Percentiles rank a stretch among this genome's conserved stretches.
Conservation (phyloP, 805 yeast genomes). For the Candida pseudoglaebosa region DNA sequence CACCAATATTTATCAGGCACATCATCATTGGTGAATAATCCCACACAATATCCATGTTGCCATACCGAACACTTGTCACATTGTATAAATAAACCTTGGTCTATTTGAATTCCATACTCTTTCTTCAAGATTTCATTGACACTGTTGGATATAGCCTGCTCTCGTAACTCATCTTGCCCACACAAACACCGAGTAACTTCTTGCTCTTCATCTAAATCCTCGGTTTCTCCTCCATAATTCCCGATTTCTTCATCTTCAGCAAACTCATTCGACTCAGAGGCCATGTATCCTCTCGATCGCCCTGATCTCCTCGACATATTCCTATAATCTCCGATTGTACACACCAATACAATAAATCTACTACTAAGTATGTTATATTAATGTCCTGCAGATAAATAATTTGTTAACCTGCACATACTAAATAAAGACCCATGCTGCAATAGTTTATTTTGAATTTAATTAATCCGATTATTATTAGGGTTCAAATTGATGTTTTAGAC, state of each 20-base stretch:
- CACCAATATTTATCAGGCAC: slow-evolving; percentile 96
- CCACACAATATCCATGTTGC: slow-evolving; percentile 98
- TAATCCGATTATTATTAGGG: background rate
- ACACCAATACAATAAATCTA: too few species aligned
- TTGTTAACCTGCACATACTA: too few species aligned
- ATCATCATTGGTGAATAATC: slow-evolving; percentile 65
- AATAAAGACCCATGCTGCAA: background rate
- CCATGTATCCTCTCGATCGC: slow-evolving; percentile 15
- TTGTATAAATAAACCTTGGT: slow-evolving; percentile 68
- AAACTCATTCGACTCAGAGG: slow-evolving; percentile 10
- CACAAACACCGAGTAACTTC: slow-evolving; percentile 43
- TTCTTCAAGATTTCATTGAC: slow-evolving; percentile 17
- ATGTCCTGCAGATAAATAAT: too few species aligned
- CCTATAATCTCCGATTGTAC: too few species aligned
- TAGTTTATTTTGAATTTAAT: background rate
- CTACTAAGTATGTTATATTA: too few species aligned
- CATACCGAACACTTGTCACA: slow-evolving; percentile 91
- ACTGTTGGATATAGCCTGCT: slow-evolving; percentile 11
- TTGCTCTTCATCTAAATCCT: slow-evolving; percentile 30
- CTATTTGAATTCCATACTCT: slow-evolving; percentile 37
- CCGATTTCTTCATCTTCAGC: slow-evolving; percentile 16
- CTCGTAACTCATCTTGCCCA: slow-evolving; percentile 35
- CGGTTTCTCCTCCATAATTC: slow-evolving; percentile 21
- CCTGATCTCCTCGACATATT: slow-evolving; percentile 32
- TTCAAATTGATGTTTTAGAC: too few species aligned